A percentile compares a stretch with the other conserved stretches of the same genome.
Evolutionary conservation across 441 rosid species (phyloP).

Genomic region (Hura crepitans): DNA sequence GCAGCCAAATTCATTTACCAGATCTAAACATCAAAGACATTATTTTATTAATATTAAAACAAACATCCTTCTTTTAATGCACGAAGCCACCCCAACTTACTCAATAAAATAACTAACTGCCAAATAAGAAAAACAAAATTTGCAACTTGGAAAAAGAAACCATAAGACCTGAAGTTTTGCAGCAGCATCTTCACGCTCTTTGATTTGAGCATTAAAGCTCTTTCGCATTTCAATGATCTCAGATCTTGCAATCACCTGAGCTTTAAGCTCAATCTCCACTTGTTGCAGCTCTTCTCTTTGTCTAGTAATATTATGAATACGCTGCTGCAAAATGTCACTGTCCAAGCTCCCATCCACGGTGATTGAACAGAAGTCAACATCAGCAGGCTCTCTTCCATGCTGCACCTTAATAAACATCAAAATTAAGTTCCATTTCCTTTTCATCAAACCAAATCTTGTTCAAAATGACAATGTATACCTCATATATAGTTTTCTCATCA

Average conservation of each 20-base stretch:
- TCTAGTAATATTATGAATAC: constrained; percentile 48
- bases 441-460: neutral
- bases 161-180: constrained; percentile 62
- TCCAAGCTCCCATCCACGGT: constrained; percentile 53
- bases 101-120: constrained; percentile 1
- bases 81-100: neutral
- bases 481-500: constrained; percentile 77
- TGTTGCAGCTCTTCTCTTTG: constrained; percentile 75
- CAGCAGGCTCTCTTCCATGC: constrained; percentile 70
- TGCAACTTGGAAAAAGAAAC: neutral
- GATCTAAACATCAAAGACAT: neutral
- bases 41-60: neutral
- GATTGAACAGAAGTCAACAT: constrained; percentile 52
- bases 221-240: constrained; percentile 60
- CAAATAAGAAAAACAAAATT: neutral
- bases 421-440: constrained; percentile 26
- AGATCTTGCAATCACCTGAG: constrained; percentile 58
- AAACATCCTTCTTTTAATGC: neutral
- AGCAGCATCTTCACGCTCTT: constrained; percentile 62
- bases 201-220: constrained; percentile 53
- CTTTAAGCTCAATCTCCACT: constrained; percentile 76
- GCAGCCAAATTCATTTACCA: neutral
- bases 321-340: constrained; percentile 60
- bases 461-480: constrained; percentile 44
- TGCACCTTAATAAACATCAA: constrained; percentile 50